Conservation (phyloP, 345 rosid genomes). For the Gossypium herbaceum region DNA sequence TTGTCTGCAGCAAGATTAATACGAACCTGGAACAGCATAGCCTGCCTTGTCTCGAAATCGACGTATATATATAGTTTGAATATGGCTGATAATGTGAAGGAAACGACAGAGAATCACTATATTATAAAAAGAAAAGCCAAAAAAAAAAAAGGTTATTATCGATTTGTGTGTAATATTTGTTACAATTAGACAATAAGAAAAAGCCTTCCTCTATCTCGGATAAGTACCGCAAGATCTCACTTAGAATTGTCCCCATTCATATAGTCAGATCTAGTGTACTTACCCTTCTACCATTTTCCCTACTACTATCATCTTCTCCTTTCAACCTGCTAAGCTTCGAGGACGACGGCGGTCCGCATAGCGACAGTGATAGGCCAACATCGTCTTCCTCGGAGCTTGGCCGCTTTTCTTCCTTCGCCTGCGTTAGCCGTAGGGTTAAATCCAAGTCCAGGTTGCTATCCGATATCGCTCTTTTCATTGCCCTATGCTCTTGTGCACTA, state of each 20-base stretch:
- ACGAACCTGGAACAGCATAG: background rate
- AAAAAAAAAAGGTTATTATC: background rate
- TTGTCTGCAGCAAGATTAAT: background rate
- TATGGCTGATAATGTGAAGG: background rate
- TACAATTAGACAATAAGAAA: conserved; percentile 5
- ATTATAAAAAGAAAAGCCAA: background rate
- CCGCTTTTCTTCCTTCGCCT: conserved; percentile 17
- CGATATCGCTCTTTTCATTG: conserved; percentile 35
- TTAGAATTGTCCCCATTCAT: conserved; percentile 74
- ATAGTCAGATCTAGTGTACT: conserved; percentile 98
- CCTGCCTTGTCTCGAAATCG: background rate
- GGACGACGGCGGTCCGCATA: conserved; percentile 37
- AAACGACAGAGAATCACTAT: background rate
- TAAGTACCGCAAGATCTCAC: conserved; percentile 97
- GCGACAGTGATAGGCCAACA: conserved; percentile 47
- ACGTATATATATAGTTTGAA: background rate
- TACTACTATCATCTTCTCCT: conserved; percentile 17
- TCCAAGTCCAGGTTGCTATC: conserved; percentile 45
- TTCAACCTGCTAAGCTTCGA: conserved; percentile 44
- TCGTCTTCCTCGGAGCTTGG: conserved; percentile 26
- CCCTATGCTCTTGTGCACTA: conserved; percentile 25
- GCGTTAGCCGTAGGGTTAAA: conserved; percentile 41
- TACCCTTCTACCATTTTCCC: conserved; percentile 43
- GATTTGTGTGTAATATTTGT: conserved; percentile 3
- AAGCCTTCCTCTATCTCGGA: conserved; percentile 16